These are phyloP conservation scores for Cornus kousa DNA, from an alignment of 148 eudicot species.

Conservation along the genomic window DNA sequence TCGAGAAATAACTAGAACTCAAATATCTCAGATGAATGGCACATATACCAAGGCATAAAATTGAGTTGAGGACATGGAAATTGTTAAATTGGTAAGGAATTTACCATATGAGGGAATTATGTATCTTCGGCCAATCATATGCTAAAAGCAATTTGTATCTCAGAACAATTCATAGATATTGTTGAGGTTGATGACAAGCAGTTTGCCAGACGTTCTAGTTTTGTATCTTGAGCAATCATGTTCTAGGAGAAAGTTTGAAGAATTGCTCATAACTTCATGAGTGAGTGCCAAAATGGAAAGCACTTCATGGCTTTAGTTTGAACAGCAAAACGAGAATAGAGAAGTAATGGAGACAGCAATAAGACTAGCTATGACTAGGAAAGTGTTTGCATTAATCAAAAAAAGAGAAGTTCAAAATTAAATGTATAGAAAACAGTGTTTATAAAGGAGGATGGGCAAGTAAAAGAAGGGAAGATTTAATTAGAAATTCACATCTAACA, in stretches of 20 bases:
- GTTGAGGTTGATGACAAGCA: neutral
- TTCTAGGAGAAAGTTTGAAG: neutral
- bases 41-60: neutral
- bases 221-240: neutral
- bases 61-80: neutral
- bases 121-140: too few relatives aligned
- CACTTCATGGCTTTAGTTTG: neutral
- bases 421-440: too few relatives aligned
- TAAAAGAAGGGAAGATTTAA: too few relatives aligned
- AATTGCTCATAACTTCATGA: neutral
- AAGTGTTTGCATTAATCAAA: neutral
- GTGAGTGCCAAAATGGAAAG: neutral
- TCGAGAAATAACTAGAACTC: neutral
- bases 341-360: neutral
- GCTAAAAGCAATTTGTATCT: too few relatives aligned
- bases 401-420: neutral
- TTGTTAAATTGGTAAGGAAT: too few relatives aligned
- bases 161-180: neutral
- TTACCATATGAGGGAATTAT: too few relatives aligned
- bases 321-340: neutral
- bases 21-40: neutral
- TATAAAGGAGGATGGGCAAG: neutral
- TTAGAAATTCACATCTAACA: neutral
- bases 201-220: neutral
- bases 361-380: neutral